Conservation (phyloP, 345 rosid species). For the Diplotaxis tenuifolia region DNA sequence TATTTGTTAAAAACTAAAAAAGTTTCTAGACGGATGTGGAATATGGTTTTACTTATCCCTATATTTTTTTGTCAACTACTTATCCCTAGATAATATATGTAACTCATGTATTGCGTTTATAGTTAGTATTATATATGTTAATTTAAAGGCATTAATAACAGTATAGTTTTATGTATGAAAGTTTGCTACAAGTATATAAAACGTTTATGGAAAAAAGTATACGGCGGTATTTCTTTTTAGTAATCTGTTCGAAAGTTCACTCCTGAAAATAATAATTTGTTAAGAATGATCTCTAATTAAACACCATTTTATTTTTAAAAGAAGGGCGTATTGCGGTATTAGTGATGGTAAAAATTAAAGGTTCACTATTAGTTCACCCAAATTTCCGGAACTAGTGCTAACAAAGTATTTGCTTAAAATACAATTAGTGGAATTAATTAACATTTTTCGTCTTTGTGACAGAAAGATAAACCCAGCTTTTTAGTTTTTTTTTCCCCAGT, state of each 20-base stretch:
- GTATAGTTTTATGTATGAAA: not conserved
- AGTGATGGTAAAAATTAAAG: conserved; percentile 21
- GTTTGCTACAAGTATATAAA: not conserved
- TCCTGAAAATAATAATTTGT: not conserved
- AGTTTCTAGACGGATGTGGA: not conserved
- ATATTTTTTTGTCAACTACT: too few species aligned
- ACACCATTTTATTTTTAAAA: conserved; percentile 4
- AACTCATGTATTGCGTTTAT: not conserved
- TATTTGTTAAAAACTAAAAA: not conserved
- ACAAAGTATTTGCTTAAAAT: conserved; percentile 12
- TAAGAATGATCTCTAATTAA: not conserved
- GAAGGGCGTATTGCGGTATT: conserved; percentile 18
- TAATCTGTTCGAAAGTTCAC: not conserved
- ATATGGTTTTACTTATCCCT: not conserved
- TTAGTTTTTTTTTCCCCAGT: too few species aligned
- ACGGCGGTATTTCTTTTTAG: not conserved
- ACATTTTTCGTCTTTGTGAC: conserved; percentile 8
- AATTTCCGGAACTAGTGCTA: conserved; percentile 36
- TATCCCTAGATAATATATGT: not conserved
- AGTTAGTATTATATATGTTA: not conserved
- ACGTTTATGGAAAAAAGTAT: not conserved
- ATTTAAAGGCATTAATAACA: not conserved
- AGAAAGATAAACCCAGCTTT: conserved; percentile 23
- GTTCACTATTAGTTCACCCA: conserved; percentile 21
- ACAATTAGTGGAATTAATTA: conserved; percentile 13